A percentile compares a stretch with the other conserved stretches of the same genome.
Conservation (phyloP, 2,329 filamentous ascomycete species). For the Ascochyta viciae-villosae region DNA sequence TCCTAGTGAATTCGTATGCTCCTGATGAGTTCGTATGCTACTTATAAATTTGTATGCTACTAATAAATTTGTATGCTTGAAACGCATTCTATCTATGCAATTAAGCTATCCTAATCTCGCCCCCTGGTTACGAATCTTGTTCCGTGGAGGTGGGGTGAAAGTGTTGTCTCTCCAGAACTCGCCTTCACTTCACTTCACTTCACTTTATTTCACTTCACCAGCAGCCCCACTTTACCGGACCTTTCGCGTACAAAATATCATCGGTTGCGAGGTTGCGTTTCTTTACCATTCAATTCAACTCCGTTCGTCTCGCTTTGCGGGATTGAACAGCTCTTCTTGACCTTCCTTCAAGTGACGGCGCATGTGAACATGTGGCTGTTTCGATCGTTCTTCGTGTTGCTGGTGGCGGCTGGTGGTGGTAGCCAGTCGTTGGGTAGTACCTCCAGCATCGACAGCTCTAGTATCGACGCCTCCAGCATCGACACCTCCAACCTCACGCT, state of each 20-base stretch:
- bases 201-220: no score
- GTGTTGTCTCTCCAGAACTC: not conserved
- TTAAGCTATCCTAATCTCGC: no score
- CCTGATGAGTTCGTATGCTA: no score
- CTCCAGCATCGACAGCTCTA: no score
- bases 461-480: not conserved
- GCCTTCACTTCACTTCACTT: constrained; percentile 3
- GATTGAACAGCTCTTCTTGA: not conserved
- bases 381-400: not conserved
- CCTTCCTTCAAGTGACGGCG: not conserved
- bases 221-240: not conserved
- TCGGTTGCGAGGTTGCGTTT: not conserved
- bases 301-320: no score
- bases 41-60: no score
- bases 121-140: no score
- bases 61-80: no score
- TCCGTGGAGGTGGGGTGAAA: no score
- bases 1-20: no score
- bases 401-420: not conserved
- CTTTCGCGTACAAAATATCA: not conserved
- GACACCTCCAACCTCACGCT: constrained; percentile 9
- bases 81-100: accelerated
- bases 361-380: constrained; percentile 15
- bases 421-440: no score
- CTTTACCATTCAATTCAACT: not conserved